These are phyloP conservation scores for Diaporthe amygdali DNA, from an alignment of 2,329 filamentous ascomycete genomes.

Conservation along the genomic window DNA sequence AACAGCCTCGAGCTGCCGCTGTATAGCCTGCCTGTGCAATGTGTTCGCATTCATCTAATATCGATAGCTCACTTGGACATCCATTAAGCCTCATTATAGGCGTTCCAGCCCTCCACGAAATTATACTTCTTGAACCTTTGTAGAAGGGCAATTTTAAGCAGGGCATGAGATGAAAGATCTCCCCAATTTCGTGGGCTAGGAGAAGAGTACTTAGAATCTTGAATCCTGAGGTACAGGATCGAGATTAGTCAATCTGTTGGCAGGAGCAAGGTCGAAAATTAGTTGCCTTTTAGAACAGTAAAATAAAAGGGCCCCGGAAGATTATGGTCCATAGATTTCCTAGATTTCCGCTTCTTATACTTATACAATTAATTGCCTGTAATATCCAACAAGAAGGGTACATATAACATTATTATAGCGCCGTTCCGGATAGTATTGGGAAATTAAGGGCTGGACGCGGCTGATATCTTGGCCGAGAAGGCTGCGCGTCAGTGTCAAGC, in stretches of 20 bases:
- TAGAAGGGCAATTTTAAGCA: background rate
- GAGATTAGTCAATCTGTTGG: background rate
- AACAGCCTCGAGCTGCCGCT: too few species aligned
- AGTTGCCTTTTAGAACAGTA: background rate
- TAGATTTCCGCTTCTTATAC: background rate
- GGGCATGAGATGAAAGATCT: background rate
- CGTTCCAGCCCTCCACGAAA: too few species aligned
- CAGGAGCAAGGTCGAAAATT: background rate
- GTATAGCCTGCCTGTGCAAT: too few species aligned
- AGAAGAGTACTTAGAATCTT: background rate
- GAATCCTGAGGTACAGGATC: background rate
- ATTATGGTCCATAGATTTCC: background rate
- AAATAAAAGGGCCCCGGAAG: background rate
- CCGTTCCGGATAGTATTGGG: background rate
- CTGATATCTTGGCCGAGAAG: background rate
- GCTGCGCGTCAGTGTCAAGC: background rate
- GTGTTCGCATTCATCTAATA: too few species aligned
- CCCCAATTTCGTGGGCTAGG: background rate
- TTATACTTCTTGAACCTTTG: too few species aligned
- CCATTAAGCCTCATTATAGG: too few species aligned
- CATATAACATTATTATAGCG: background rate
- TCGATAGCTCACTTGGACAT: too few species aligned
- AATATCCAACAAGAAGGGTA: background rate
- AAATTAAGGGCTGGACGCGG: background rate
- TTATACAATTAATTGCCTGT: background rate